A percentile compares a stretch with the other conserved stretches of the same genome.
phyloP scores from a whole-genome alignment of 2,329 filamentous ascomycete species.

The Cyphellophora europaea region DNA sequence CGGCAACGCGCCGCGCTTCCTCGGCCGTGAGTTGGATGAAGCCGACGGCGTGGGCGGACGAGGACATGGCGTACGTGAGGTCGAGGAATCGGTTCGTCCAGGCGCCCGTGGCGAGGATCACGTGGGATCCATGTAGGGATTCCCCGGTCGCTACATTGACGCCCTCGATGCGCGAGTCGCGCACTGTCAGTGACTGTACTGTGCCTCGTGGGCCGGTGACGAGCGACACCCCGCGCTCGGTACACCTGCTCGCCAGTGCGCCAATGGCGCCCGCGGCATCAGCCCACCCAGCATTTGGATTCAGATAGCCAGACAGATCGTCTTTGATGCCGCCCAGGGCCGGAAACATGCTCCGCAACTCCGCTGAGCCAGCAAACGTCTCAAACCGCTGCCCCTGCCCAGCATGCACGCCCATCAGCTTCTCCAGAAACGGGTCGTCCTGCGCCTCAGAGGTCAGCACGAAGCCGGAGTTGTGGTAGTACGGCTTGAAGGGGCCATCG shows the following conservation, averaged over 20 bases:
- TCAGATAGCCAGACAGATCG: conserved; percentile 35
- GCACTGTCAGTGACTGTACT: conserved; percentile 19
- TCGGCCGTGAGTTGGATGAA: conserved; percentile 65
- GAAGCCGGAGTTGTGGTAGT: conserved; percentile 23
- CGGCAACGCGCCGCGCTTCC: conserved; percentile 57
- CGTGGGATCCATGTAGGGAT: conserved; percentile 56
- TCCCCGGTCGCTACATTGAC: conserved; percentile 44
- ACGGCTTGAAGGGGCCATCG: conserved; percentile 29
- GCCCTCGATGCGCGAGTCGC: conserved; percentile 41
- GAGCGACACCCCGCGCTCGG: conserved; percentile 8
- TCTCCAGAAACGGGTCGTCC: too few relatives aligned
- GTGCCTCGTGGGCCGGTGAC: conserved; percentile 8
- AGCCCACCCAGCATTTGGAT: conserved; percentile 35
- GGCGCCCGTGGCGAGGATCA: conserved; percentile 76
- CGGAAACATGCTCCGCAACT: conserved; percentile 25
- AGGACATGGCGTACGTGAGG: conserved; percentile 61
- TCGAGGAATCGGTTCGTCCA: conserved; percentile 75
- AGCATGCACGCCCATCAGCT: too few relatives aligned
- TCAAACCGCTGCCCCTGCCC: conserved; percentile 1
- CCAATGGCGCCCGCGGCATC: conserved; percentile 26
- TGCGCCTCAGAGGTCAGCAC: conserved; percentile 20
- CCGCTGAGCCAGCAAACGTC: conserved; percentile 15
- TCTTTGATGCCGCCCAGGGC: conserved; percentile 26
- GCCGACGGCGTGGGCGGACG: conserved; percentile 71
- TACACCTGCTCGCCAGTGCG: conserved; percentile 2